Conservation (phyloP, 345 rosid genomes). For the Dipteronia sinensis region DNA sequence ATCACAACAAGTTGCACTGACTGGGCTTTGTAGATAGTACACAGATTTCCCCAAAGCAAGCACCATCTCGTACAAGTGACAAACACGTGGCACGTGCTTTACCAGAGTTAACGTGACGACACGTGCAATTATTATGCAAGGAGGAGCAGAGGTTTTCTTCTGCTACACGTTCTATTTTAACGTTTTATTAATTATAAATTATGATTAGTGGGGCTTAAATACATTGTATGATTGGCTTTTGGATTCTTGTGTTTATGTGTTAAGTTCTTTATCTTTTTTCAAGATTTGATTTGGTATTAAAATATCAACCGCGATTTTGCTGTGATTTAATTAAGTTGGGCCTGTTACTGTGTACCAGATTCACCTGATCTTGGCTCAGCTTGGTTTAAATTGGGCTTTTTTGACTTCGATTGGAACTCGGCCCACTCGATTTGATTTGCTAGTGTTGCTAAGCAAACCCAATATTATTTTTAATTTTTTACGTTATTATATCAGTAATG, state of each 20-base stretch:
- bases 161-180: not conserved
- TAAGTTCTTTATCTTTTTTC: not conserved
- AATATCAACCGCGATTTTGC: not conserved
- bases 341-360: not conserved
- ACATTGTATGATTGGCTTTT: not conserved
- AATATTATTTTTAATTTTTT: too few relatives aligned
- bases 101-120: constrained; percentile 18
- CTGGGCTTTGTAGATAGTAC: too few relatives aligned
- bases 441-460: too few relatives aligned
- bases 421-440: not conserved
- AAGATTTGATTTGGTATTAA: not conserved
- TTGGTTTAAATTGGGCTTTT: not conserved
- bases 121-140: constrained; percentile 8
- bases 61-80: constrained; percentile 8
- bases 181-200: too few relatives aligned
- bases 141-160: not conserved
- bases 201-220: not conserved
- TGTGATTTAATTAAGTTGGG: not conserved
- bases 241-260: too few relatives aligned
- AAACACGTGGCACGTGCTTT: constrained; percentile 24
- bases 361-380: not conserved
- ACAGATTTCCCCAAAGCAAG: not conserved
- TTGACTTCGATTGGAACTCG: not conserved
- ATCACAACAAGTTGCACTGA: not conserved
- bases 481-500: too few relatives aligned